phyloP scores from a whole-genome alignment of 75 land plant genomes.

The Selaginella tamariscina region DNA sequence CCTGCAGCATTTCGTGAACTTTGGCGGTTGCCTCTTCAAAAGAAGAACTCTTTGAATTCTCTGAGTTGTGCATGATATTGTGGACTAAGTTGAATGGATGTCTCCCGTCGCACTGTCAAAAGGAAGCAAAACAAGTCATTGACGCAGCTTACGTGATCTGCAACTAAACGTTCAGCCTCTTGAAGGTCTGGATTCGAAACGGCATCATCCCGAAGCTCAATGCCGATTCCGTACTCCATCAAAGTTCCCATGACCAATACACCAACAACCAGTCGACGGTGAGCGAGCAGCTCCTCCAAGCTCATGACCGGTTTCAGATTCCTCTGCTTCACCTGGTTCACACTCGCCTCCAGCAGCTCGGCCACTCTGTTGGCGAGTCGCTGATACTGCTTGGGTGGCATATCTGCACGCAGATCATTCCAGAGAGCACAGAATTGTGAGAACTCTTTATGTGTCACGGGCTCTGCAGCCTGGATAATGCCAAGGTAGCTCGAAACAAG shows the following conservation, averaged over 20 bases:
- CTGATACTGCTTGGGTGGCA: not conserved
- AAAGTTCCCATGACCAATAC: not conserved
- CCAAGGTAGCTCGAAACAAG: not conserved
- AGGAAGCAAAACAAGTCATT: constrained; percentile 1
- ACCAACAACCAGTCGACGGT: not conserved
- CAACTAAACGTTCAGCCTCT: not conserved
- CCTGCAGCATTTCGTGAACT: not conserved
- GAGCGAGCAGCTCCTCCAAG: constrained; percentile 1
- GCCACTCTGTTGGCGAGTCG: not conserved
- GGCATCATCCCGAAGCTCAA: not conserved
- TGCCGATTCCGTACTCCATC: not conserved
- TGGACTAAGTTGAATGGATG: not conserved
- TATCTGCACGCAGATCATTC: constrained; percentile 1
- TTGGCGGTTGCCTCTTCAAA: not conserved
- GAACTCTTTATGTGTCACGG: not conserved
- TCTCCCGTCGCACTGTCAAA: not conserved
- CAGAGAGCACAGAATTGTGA: not conserved
- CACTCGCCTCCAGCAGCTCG: not conserved
- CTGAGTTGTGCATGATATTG: not conserved
- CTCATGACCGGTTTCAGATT: not conserved
- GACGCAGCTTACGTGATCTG: not conserved
- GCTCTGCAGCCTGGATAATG: not conserved
- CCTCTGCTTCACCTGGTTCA: not conserved
- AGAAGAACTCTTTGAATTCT: not conserved
- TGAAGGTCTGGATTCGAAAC: not conserved